phyloP scores from a whole-genome alignment of 192 early-diverging fungal species.

The Kickxella alabastrina region DNA sequence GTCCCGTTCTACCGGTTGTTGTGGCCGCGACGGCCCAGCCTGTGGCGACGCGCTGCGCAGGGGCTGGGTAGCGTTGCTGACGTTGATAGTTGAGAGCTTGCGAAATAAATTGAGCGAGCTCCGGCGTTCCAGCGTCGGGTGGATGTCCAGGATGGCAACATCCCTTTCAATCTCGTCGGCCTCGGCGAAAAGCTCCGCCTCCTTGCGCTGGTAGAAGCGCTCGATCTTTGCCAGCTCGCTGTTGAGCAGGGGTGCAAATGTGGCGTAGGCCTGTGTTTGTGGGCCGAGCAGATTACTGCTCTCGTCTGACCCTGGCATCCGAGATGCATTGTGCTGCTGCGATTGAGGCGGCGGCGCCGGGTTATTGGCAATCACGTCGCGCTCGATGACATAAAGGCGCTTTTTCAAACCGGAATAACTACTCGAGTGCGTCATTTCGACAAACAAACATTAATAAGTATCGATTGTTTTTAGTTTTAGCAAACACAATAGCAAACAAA shows the following conservation, averaged over 20 bases:
- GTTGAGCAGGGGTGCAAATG: slow-evolving; percentile 74
- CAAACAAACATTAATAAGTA: no score
- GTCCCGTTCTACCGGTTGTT: neutral
- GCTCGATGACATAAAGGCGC: slow-evolving; percentile 72
- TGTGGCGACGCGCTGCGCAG: neutral
- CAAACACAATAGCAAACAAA: no score
- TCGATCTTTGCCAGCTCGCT: slow-evolving; percentile 80
- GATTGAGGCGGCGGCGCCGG: slow-evolving; percentile 1
- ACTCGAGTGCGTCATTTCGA: slow-evolving; percentile 10
- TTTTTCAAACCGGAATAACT: slow-evolving; percentile 72
- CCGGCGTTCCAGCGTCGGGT: slow-evolving; percentile 23
- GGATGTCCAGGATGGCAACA: slow-evolving; percentile 6
- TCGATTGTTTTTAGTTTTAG: neutral
- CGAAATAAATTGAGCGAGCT: slow-evolving; percentile 32
- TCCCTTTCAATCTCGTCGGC: slow-evolving; percentile 58
- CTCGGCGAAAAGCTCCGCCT: slow-evolving; percentile 68
- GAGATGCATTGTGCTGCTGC: neutral
- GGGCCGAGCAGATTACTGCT: slow-evolving; percentile 29
- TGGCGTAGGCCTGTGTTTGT: slow-evolving; percentile 35
- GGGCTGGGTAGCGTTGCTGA: no score
- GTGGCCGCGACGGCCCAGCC: neutral
- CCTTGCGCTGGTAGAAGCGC: slow-evolving; percentile 79
- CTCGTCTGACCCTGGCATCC: slow-evolving; percentile 12
- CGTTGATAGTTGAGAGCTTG: slow-evolving; percentile 24
- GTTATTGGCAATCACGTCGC: slow-evolving; percentile 46